phyloP scores from a whole-genome alignment of 768 basidiomycete species.

The Boletus tomentosulus region DNA sequence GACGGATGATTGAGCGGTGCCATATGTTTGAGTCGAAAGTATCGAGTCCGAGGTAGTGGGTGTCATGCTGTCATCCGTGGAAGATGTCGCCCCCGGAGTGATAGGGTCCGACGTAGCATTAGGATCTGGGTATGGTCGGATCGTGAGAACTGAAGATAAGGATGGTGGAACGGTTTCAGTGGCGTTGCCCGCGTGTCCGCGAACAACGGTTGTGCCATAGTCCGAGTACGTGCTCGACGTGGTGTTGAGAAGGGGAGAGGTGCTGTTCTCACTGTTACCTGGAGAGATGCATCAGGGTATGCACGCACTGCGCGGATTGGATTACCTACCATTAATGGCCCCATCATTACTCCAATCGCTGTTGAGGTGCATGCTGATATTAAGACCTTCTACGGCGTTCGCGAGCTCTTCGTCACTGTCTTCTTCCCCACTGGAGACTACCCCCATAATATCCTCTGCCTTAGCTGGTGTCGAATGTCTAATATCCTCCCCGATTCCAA shows the following conservation, averaged over 20 bases:
- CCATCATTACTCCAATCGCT: slow-evolving; percentile 41
- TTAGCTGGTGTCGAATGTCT: slow-evolving; percentile 31
- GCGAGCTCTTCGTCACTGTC: slow-evolving; percentile 64
- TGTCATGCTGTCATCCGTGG: slow-evolving; percentile 31
- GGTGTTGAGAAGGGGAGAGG: slow-evolving; percentile 52
- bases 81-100: slow-evolving; percentile 34
- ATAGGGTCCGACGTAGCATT: slow-evolving; percentile 41
- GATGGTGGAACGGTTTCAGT: slow-evolving; percentile 44
- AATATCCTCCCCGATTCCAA: slow-evolving; percentile 63
- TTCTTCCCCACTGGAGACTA: slow-evolving; percentile 44
- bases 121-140: slow-evolving; percentile 52
- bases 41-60: slow-evolving; percentile 43
- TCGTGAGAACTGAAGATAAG: slow-evolving; percentile 70
- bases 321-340: slow-evolving; percentile 31
- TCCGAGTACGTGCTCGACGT: slow-evolving; percentile 45
- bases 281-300: slow-evolving; percentile 12
- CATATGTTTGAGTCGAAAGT: slow-evolving; percentile 57
- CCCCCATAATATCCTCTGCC: slow-evolving; percentile 33
- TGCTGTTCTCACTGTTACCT: slow-evolving; percentile 42
- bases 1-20: slow-evolving; percentile 51
- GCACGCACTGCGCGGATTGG: slow-evolving; percentile 3
- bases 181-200: slow-evolving; percentile 40
- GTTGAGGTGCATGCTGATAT: slow-evolving; percentile 44
- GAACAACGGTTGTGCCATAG: slow-evolving; percentile 70
- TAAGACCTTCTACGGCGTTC: slow-evolving; percentile 53